Percentiles rank a stretch among this genome's conserved stretches.
phyloP scores from a whole-genome alignment of 345 rosid genomes.

The Aquilaria sinensis region DNA sequence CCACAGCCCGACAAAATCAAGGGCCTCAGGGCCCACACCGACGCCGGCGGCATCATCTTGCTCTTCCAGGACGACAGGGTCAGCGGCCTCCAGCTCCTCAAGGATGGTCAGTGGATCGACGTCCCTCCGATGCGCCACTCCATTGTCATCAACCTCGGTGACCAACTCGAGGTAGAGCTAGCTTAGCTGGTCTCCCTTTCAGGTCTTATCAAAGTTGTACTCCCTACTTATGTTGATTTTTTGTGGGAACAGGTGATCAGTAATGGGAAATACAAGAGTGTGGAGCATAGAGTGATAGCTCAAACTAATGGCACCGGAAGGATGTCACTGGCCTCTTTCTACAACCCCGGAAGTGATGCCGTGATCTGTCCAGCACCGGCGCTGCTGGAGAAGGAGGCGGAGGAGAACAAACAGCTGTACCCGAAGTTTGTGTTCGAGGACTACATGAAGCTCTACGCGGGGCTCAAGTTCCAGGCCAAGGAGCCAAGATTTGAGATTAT shows the following conservation, averaged over 20 bases:
- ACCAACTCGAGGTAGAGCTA: slow-evolving; percentile 71
- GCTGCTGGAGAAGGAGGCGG: slow-evolving; percentile 44
- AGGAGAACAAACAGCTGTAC: slow-evolving; percentile 35
- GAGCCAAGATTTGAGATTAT: slow-evolving; percentile 95
- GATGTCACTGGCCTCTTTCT: slow-evolving; percentile 94
- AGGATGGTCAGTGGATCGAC: slow-evolving; percentile 81
- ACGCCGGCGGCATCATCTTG: slow-evolving; percentile 92
- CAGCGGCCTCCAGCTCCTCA: slow-evolving; percentile 92
- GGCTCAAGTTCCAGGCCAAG: slow-evolving; percentile 78
- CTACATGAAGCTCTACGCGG: slow-evolving; percentile 80
- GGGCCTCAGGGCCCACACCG: slow-evolving; percentile 96
- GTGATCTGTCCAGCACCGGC: slow-evolving; percentile 75
- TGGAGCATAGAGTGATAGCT: slow-evolving; percentile 76
- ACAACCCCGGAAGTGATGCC: slow-evolving; percentile 88
- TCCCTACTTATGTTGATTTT: not conserved
- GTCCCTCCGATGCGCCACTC: slow-evolving; percentile 96
- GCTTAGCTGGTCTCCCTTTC: no score
- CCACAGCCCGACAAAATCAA: slow-evolving; percentile 86
- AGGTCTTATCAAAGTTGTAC: no score
- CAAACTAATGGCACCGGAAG: slow-evolving; percentile 61
- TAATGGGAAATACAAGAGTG: slow-evolving; percentile 90
- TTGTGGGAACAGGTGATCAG: slow-evolving; percentile 54
- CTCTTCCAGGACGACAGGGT: slow-evolving; percentile 86
- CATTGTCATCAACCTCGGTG: slow-evolving; percentile 89
- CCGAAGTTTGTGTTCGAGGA: slow-evolving; percentile 86